Percentiles rank a stretch among this genome's conserved stretches.
phyloP scores from a whole-genome alignment of 176 grass and related monocot species.

The Calamus simplicifolius region DNA sequence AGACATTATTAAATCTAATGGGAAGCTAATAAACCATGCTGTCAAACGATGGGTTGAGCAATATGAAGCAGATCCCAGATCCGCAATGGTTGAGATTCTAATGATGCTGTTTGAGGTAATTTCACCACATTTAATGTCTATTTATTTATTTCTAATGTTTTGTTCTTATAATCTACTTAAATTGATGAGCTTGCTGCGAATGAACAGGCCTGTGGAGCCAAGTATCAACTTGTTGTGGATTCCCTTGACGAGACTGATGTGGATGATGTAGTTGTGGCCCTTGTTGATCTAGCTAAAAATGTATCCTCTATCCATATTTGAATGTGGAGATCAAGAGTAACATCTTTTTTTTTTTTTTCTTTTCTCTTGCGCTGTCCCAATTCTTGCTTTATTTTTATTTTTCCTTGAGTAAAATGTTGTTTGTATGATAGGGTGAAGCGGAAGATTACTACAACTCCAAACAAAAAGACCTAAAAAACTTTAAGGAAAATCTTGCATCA shows the following conservation, averaged over 20 bases:
- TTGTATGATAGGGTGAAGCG: slow-evolving; percentile 51
- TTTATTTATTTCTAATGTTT: too few species aligned
- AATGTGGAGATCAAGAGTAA: background rate
- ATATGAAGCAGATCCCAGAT: slow-evolving; percentile 60
- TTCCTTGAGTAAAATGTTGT: slow-evolving; percentile 15
- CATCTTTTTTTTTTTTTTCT: slow-evolving; percentile 10
- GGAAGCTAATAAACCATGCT: slow-evolving; percentile 63
- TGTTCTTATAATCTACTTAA: too few species aligned
- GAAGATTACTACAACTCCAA: slow-evolving; percentile 88
- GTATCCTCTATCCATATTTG: slow-evolving; percentile 34
- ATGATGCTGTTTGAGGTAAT: slow-evolving; percentile 87
- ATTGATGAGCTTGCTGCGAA: slow-evolving; percentile 16
- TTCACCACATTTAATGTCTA: background rate
- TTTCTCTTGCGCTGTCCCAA: slow-evolving; percentile 4
- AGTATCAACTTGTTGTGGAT: slow-evolving; percentile 56
- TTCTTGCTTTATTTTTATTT: slow-evolving; percentile 9
- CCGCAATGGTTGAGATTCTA: slow-evolving; percentile 71
- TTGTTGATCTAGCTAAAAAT: slow-evolving; percentile 69
- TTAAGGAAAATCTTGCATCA: slow-evolving; percentile 83
- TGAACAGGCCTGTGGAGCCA: slow-evolving; percentile 78
- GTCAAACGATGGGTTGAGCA: slow-evolving; percentile 80
- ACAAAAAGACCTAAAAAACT: slow-evolving; percentile 77
- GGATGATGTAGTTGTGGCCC: slow-evolving; percentile 66
- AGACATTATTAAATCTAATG: slow-evolving; percentile 86
- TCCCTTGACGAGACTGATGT: slow-evolving; percentile 64